Conservation (phyloP, 768 basidiomycete species). For the Boletus barrowsii region DNA sequence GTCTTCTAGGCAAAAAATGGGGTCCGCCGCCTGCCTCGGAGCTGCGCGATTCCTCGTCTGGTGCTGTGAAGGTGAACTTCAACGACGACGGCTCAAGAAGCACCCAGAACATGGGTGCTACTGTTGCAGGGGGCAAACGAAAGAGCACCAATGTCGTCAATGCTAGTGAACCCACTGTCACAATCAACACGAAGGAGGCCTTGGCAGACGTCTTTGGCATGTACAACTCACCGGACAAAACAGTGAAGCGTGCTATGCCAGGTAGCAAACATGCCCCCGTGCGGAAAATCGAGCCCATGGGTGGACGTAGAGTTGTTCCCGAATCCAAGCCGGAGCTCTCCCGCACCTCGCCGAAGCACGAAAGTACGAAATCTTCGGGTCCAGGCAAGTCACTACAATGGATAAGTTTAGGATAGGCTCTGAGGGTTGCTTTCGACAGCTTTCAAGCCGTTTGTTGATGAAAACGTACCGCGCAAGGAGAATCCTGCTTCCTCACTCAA, state of each 20-base stretch:
- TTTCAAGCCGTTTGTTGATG: conserved; percentile 71
- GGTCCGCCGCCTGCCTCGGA: conserved; percentile 54
- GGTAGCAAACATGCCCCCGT: conserved; percentile 76
- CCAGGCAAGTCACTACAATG: conserved; percentile 31
- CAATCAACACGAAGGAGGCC: conserved; percentile 96
- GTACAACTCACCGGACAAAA: conserved; percentile 90
- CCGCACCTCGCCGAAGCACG: conserved; percentile 29
- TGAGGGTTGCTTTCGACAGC: conserved; percentile 10
- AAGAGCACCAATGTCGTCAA: conserved; percentile 42
- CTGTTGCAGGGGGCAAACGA: conserved; percentile 32
- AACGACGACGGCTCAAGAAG: conserved; percentile 55
- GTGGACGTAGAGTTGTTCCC: conserved; percentile 18
- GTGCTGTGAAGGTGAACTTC: conserved; percentile 49
- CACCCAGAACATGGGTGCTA: conserved; percentile 36
- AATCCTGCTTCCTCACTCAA: conserved; percentile 34
- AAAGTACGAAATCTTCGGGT: conserved; percentile 32
- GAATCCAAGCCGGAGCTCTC: conserved; percentile 34
- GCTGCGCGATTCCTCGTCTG: conserved; percentile 33
- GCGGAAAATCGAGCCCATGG: conserved; percentile 61
- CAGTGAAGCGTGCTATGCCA: conserved; percentile 48
- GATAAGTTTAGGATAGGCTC: conserved; percentile 9
- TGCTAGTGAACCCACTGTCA: conserved; percentile 77
- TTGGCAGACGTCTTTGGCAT: conserved; percentile 92
- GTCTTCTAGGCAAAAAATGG: conserved; percentile 84
- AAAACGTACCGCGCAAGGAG: conserved; percentile 47